Evolutionary conservation across 306 rosid genomes (phyloP).

Genomic region (Gillenia trifoliata): DNA sequence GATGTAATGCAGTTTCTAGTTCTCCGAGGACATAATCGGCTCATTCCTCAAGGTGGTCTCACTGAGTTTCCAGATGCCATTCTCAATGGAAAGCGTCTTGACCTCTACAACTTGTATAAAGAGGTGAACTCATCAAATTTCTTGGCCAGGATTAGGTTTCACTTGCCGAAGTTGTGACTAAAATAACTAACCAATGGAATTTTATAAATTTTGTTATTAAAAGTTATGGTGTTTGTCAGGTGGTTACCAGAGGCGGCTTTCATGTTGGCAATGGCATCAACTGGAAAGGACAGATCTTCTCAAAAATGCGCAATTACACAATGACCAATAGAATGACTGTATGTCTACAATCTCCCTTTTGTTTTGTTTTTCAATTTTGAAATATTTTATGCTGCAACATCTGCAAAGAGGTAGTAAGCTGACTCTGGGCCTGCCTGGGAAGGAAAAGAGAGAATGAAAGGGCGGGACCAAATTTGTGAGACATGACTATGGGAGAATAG

Average conservation of each 20-base stretch:
- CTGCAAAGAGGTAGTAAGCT: neutral
- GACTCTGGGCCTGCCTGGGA: neutral
- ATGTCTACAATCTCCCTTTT: conserved; percentile 28
- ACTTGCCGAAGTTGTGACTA: neutral
- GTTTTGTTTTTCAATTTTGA: conserved; percentile 3
- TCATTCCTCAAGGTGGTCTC: conserved; percentile 93
- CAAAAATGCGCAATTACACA: conserved; percentile 97
- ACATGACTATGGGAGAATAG: neutral
- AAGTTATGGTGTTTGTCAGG: conserved; percentile 41
- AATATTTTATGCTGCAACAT: neutral
- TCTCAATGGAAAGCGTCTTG: conserved; percentile 97
- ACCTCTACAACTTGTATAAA: conserved; percentile 93
- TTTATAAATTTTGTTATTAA: conserved; percentile 19
- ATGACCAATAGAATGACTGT: conserved; percentile 99
- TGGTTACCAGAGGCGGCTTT: conserved; percentile 98
- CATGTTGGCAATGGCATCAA: conserved; percentile 99
- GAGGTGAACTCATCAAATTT: conserved; percentile 49
- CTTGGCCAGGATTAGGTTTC: neutral
- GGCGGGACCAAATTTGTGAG: neutral
- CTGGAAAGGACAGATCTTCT: conserved; percentile 99
- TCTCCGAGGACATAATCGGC: conserved; percentile 83
- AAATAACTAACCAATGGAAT: neutral
- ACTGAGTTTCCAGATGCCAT: conserved; percentile 96
- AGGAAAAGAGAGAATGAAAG: neutral
- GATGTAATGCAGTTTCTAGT: conserved; percentile 95